A percentile compares a stretch with the other conserved stretches of the same genome.
These are phyloP conservation scores for Microbotryum intermedium DNA, from an alignment of 1,284 basidiomycete genomes.

Conservation along the genomic window DNA sequence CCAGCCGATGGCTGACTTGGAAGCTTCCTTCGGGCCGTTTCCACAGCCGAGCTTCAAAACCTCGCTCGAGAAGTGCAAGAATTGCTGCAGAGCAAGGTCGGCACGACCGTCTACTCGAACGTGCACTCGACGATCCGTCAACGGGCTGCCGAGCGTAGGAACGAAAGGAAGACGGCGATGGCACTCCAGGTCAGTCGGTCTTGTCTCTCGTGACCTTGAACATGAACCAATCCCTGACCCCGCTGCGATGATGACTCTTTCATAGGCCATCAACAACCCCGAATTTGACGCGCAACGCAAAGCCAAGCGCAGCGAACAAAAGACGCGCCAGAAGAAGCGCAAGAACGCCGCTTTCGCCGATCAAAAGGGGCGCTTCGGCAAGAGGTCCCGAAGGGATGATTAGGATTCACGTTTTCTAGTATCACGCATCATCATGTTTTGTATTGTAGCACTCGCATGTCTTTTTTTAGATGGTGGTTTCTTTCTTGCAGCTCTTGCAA, in stretches of 20 bases:
- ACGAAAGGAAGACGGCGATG: conserved; percentile 61
- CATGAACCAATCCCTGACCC: neutral
- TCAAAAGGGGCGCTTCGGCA: conserved; percentile 14
- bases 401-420: neutral
- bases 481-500: neutral
- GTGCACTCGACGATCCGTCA: conserved; percentile 74
- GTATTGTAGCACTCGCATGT: neutral
- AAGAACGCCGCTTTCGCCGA: conserved; percentile 46
- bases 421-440: neutral
- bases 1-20: neutral
- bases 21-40: neutral
- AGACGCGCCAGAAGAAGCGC: conserved; percentile 74
- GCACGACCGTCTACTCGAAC: conserved; percentile 66
- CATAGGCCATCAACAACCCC: conserved; percentile 59
- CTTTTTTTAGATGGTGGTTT: neutral
- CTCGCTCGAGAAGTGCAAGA: conserved; percentile 79
- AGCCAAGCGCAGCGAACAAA: conserved; percentile 55
- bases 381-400: conserved; percentile 5
- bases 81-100: conserved; percentile 75
- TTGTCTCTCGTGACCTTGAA: conserved; percentile 1
- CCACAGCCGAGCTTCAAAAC: conserved; percentile 68
- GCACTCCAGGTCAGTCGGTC: conserved; percentile 49
- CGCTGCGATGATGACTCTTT: neutral
- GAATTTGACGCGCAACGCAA: conserved; percentile 59
- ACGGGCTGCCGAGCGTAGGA: conserved; percentile 56